Evolutionary conservation across 1,139 yeast genomes (phyloP).

Genomic region (Nakaseomyces uthaithaninus): DNA sequence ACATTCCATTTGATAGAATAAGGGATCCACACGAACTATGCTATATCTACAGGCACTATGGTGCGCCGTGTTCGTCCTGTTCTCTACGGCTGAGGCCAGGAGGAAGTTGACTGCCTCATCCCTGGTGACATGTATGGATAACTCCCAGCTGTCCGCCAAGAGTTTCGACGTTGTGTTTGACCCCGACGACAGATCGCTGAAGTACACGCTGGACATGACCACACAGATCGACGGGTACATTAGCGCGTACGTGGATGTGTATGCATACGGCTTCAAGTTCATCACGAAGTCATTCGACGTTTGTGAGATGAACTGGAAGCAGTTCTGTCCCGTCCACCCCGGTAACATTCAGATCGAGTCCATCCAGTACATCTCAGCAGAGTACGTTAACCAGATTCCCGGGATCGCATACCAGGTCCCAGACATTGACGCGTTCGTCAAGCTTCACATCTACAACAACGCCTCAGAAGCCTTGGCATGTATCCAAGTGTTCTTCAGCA

Average conservation of each 20-base stretch:
- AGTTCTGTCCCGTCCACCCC: conserved; percentile 71
- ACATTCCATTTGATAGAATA: too few species aligned
- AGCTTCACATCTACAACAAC: conserved; percentile 41
- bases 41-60: conserved; percentile 27
- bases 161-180: conserved; percentile 60
- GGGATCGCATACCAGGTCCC: conserved; percentile 70
- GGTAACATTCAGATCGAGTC: conserved; percentile 64
- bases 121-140: conserved; percentile 66
- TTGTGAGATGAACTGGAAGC: conserved; percentile 59
- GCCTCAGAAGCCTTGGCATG: conserved; percentile 46
- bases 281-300: conserved; percentile 47
- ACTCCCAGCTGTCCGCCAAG: conserved; percentile 56
- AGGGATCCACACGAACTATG: conserved; percentile 33
- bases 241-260: conserved; percentile 53
- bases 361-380: conserved; percentile 46
- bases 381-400: conserved; percentile 48
- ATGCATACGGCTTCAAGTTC: conserved; percentile 67
- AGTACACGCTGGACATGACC: conserved; percentile 52
- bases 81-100: conserved; percentile 17
- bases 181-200: conserved; percentile 56
- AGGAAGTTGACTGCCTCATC: conserved; percentile 54
- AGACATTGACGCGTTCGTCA: conserved; percentile 68
- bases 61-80: conserved; percentile 20
- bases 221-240: conserved; percentile 55
- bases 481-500: conserved; percentile 58